Percentiles rank a stretch among this genome's conserved stretches.
Evolutionary conservation across 306 rosid genomes (phyloP).

Genomic region (Mimosa bimucronata): DNA sequence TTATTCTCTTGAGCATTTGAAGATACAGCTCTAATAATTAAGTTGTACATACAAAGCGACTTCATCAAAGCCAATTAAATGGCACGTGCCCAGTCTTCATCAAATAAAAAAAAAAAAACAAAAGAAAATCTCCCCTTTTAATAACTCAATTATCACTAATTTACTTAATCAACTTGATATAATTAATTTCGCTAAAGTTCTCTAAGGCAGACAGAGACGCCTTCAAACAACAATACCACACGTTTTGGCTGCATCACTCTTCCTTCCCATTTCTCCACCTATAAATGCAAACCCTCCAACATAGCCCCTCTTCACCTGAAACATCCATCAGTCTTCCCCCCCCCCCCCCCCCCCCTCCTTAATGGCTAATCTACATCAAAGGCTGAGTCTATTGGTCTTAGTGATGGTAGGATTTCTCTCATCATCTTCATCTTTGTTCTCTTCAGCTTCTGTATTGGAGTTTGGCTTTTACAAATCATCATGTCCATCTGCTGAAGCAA

Average conservation of each 20-base stretch:
- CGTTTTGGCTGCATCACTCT: neutral
- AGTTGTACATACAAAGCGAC: neutral
- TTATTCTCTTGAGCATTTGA: neutral
- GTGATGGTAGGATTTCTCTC: neutral
- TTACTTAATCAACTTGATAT: neutral
- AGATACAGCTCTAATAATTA: no score
- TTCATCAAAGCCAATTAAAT: neutral
- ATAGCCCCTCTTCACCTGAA: neutral
- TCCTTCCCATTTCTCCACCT: neutral
- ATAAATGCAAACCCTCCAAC: neutral
- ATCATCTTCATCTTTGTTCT: neutral
- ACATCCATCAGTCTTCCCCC: neutral
- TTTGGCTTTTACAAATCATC: neutral
- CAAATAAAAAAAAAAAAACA: no score
- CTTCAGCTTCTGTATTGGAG: neutral
- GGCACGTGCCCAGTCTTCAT: neutral
- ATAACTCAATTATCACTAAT: neutral
- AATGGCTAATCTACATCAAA: neutral
- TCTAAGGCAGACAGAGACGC: neutral
- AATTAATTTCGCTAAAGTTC: neutral
- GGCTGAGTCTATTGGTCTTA: neutral
- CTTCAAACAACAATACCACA: neutral
- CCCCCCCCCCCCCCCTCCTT: no score
- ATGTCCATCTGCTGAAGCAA: conserved; percentile 1
- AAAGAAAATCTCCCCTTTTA: neutral